A percentile compares a stretch with the other conserved stretches of the same genome.
Evolutionary conservation across 208 protist genomes (phyloP).

Genomic region (Herpetomonas samuelpessoai): DNA sequence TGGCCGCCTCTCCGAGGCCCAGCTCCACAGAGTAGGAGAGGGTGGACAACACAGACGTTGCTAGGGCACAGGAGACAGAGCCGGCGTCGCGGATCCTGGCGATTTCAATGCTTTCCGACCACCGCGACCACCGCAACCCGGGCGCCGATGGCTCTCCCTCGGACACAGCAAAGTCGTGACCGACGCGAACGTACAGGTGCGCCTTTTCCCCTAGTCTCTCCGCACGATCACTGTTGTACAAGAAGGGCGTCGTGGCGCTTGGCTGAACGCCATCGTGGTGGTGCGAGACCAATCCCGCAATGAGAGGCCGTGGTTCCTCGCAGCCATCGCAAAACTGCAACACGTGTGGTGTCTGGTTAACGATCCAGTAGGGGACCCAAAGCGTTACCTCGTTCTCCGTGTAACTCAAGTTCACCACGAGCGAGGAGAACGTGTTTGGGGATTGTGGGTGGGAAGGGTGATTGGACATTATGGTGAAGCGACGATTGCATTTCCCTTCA

Average conservation of each 20-base stretch:
- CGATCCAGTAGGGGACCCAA: slow-evolving; percentile 60
- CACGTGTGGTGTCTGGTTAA: slow-evolving; percentile 47
- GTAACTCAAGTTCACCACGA: slow-evolving; percentile 46
- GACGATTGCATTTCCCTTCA: slow-evolving; percentile 13
- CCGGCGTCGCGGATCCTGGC: slow-evolving; percentile 18
- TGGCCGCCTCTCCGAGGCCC: slow-evolving; percentile 30
- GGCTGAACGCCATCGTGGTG: slow-evolving; percentile 15
- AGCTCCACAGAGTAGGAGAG: slow-evolving; percentile 66
- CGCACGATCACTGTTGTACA: slow-evolving; percentile 40
- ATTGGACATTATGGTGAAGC: slow-evolving; percentile 26
- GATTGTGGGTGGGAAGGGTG: slow-evolving; percentile 16
- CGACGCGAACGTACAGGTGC: slow-evolving; percentile 27
- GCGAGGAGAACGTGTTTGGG: background rate
- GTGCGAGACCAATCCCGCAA: slow-evolving; percentile 1
- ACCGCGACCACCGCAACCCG: slow-evolving; percentile 41
- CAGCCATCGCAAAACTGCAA: slow-evolving; percentile 43
- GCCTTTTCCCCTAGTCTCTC: slow-evolving; percentile 31
- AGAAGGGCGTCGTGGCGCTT: slow-evolving; percentile 10
- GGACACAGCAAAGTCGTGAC: slow-evolving; percentile 2
- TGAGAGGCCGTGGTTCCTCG: background rate
- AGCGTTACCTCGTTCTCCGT: slow-evolving; percentile 28
- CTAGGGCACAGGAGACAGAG: slow-evolving; percentile 18
- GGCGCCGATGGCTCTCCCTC: background rate
- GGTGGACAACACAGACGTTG: slow-evolving; percentile 17
- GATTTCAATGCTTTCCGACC: slow-evolving; percentile 31